These are phyloP conservation scores for Pichia thaimueangensis DNA, from an alignment of 805 yeast species.

Conservation along the genomic window DNA sequence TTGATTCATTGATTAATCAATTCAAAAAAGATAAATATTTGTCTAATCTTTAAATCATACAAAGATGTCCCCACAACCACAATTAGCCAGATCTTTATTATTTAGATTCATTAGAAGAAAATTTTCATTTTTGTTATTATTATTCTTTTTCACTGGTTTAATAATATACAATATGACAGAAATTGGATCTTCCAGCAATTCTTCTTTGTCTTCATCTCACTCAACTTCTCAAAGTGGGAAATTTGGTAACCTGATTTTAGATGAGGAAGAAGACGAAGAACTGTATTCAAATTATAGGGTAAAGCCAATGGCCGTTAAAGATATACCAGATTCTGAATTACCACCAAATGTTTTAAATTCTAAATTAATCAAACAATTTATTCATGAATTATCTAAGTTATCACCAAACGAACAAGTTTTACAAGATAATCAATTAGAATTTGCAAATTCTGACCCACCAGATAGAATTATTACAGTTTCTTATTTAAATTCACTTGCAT, in stretches of 20 bases:
- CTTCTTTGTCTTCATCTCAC: background rate
- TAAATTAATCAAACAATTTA: background rate
- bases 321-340: background rate
- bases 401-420: background rate
- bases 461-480: background rate
- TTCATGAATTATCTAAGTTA: background rate
- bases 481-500: constrained; percentile 3
- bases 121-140: background rate
- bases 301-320: background rate
- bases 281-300: background rate
- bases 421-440: constrained; percentile 6
- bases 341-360: background rate
- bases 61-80: too few species aligned
- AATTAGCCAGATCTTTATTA: background rate
- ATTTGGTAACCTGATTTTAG: background rate
- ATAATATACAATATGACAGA: background rate
- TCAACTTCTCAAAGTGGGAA: background rate
- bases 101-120: background rate
- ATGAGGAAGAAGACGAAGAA: background rate
- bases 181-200: background rate
- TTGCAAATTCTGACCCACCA: background rate
- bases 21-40: too few species aligned
- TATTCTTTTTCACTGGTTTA: background rate
- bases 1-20: too few species aligned
- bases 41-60: too few species aligned